Evolutionary conservation across 139 green algal species (phyloP).

Genomic region (Chlamydomonas sphaeroides): DNA sequence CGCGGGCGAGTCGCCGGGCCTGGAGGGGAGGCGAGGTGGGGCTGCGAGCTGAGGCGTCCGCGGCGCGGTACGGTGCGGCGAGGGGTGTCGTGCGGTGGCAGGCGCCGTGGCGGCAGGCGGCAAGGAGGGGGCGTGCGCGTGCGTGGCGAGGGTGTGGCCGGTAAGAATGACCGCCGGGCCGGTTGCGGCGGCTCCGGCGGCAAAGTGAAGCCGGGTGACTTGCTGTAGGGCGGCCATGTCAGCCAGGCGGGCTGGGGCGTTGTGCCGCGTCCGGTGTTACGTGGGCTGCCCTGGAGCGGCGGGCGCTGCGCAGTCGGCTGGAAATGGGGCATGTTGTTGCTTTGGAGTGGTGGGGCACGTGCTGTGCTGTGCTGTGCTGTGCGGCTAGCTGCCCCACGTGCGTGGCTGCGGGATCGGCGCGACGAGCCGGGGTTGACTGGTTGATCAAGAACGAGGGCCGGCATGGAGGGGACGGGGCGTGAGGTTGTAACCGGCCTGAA

Average conservation of each 20-base stretch:
- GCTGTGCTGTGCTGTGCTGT: too few species aligned
- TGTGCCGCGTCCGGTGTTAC: conserved; percentile 10
- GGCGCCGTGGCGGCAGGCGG: too few species aligned
- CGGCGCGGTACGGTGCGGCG: background rate
- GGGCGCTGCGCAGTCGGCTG: too few species aligned
- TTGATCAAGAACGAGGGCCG: background rate
- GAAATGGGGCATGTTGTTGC: too few species aligned
- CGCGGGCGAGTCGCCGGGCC: background rate
- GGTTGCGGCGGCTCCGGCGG: background rate
- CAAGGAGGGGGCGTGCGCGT: background rate
- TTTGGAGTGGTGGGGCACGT: too few species aligned
- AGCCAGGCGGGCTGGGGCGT: background rate
- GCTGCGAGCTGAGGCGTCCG: too few species aligned
- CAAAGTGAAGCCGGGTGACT: conserved; percentile 18
- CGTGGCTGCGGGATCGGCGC: background rate
- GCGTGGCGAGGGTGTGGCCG: background rate
- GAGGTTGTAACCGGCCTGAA: background rate
- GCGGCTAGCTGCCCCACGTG: background rate
- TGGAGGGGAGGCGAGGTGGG: background rate
- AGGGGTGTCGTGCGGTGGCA: background rate
- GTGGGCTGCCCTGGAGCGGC: too few species aligned
- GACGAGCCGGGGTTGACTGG: too few species aligned
- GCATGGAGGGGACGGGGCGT: too few species aligned
- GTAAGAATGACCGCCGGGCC: conserved; percentile 33
- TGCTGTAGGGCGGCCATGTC: conserved; percentile 9